These are phyloP conservation scores for Aspergillus ruber DNA, from an alignment of 2,329 filamentous ascomycete species.

Conservation along the genomic window DNA sequence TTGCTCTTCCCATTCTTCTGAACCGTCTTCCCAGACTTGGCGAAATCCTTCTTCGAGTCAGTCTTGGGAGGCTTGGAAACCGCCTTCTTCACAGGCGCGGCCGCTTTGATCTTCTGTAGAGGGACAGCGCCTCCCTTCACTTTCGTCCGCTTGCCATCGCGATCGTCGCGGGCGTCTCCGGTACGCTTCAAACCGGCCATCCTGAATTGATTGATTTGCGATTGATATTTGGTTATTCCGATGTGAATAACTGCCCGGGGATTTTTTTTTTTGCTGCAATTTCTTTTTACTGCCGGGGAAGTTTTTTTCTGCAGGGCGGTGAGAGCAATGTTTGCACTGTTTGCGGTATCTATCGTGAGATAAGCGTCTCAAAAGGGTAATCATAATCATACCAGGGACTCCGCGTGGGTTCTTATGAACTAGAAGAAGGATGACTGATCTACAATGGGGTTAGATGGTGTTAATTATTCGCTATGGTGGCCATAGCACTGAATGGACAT, in stretches of 20 bases:
- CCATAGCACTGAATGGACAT: too few species aligned
- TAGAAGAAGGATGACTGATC: too few species aligned
- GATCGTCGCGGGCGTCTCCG: slow-evolving; percentile 31
- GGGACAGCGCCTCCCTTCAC: slow-evolving; percentile 21
- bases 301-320: slow-evolving; percentile 10
- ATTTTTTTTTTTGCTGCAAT: slow-evolving; percentile 4
- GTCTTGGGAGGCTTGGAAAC: slow-evolving; percentile 8
- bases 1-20: slow-evolving; percentile 27
- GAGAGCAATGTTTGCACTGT: slow-evolving; percentile 10
- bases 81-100: slow-evolving; percentile 20
- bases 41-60: slow-evolving; percentile 15
- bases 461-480: too few species aligned
- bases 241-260: background rate
- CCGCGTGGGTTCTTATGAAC: background rate
- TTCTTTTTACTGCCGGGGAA: slow-evolving; percentile 5
- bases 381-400: background rate
- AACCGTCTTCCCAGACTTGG: slow-evolving; percentile 23
- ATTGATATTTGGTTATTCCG: background rate
- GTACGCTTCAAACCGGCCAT: slow-evolving; percentile 40
- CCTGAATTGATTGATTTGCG: background rate
- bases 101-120: slow-evolving; percentile 10
- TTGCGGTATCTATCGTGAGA: slow-evolving; percentile 8
- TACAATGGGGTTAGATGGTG: too few species aligned
- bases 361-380: slow-evolving; percentile 1
- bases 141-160: slow-evolving; percentile 37